Evolutionary conservation across 768 basidiomycete species (phyloP).

Genomic region (Leucocoprinus sp.): DNA sequence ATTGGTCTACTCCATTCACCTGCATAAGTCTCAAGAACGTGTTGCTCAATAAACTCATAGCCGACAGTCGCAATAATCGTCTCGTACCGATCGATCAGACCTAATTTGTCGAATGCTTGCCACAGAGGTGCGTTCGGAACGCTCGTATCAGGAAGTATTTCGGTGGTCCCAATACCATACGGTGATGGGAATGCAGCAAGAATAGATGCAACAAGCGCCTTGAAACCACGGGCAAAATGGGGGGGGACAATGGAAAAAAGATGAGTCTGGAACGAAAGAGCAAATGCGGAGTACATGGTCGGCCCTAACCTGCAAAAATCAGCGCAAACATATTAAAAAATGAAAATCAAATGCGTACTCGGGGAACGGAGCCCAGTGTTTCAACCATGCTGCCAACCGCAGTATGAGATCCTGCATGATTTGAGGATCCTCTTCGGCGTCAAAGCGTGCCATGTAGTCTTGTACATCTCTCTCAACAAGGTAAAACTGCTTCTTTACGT

Average conservation of each 20-base stretch:
- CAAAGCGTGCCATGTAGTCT: slow-evolving; percentile 42
- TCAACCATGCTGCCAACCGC: slow-evolving; percentile 63
- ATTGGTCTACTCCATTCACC: slow-evolving; percentile 64
- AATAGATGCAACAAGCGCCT: slow-evolving; percentile 52
- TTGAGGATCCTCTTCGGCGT: slow-evolving; percentile 41
- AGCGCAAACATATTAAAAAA: neutral
- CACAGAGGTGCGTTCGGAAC: slow-evolving; percentile 28
- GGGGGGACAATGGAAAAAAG: slow-evolving; percentile 67
- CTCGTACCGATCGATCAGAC: slow-evolving; percentile 77
- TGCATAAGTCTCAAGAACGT: slow-evolving; percentile 58
- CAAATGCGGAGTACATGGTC: slow-evolving; percentile 54
- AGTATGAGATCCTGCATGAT: slow-evolving; percentile 47
- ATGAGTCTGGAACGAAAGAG: slow-evolving; percentile 63
- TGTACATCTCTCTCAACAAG: slow-evolving; percentile 56
- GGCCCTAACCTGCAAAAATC: slow-evolving; percentile 43
- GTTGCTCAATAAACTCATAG: slow-evolving; percentile 75
- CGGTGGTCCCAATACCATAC: neutral
- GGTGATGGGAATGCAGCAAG: slow-evolving; percentile 18
- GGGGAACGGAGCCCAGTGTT: slow-evolving; percentile 59
- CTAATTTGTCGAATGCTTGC: slow-evolving; percentile 59
- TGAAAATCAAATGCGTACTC: slow-evolving; percentile 38
- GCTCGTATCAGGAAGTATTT: neutral
- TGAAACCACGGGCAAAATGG: slow-evolving; percentile 60
- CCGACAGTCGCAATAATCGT: slow-evolving; percentile 76
- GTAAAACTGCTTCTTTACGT: slow-evolving; percentile 50